phyloP scores from a whole-genome alignment of 257 asterid species.

The Eucommia ulmoides region DNA sequence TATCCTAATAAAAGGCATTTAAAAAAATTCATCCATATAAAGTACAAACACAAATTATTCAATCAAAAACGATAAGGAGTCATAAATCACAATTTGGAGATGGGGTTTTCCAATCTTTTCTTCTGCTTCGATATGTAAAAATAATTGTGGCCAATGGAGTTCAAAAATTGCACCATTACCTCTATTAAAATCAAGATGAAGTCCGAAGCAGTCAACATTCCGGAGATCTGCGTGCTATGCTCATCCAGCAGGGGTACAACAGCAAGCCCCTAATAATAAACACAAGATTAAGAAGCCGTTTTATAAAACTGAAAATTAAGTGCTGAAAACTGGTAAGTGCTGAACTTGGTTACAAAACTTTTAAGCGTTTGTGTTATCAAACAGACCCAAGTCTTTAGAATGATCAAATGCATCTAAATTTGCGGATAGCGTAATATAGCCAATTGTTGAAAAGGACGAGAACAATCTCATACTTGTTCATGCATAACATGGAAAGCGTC shows the following conservation, averaged over 20 bases:
- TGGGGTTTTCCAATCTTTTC: too few species aligned
- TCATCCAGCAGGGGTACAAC: constrained; percentile 55
- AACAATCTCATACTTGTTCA: constrained; percentile 25
- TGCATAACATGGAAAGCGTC: constrained; percentile 52
- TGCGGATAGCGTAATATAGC: neutral
- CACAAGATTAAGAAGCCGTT: constrained; percentile 7
- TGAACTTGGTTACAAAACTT: too few species aligned
- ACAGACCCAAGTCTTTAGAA: neutral
- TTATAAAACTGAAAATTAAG: constrained; percentile 6
- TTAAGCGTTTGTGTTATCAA: too few species aligned
- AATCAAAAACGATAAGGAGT: too few species aligned
- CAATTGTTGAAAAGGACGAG: neutral
- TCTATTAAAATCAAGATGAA: constrained; percentile 49
- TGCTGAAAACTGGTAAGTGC: too few species aligned
- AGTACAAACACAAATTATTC: too few species aligned
- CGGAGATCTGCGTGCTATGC: constrained; percentile 23
- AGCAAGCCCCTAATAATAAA: constrained; percentile 29
- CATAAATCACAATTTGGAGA: too few species aligned
- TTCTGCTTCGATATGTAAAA: too few species aligned
- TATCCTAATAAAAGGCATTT: too few species aligned
- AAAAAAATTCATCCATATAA: too few species aligned
- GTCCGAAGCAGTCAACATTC: constrained; percentile 72
- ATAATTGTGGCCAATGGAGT: too few species aligned
- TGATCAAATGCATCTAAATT: neutral
- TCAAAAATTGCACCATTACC: too few species aligned